These are phyloP conservation scores for Stereum hirsutum DNA, from an alignment of 1,284 basidiomycete genomes.

Conservation along the genomic window DNA sequence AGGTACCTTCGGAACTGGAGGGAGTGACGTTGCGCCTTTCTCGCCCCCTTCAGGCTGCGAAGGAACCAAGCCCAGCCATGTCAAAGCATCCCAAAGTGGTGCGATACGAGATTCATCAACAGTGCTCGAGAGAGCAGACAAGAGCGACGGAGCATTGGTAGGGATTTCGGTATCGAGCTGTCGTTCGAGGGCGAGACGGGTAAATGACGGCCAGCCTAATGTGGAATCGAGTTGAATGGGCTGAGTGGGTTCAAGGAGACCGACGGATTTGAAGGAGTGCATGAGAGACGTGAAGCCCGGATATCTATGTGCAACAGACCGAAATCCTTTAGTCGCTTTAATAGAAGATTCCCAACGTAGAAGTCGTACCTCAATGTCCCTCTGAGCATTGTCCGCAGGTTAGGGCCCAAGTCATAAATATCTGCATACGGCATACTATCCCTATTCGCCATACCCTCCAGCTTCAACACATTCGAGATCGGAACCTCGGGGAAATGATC, in stretches of 20 bases:
- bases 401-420: conserved; percentile 57
- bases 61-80: conserved; percentile 46
- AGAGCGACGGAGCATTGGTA: conserved; percentile 23
- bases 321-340: neutral
- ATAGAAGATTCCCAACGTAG: neutral
- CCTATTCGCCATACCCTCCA: conserved; percentile 89
- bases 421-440: conserved; percentile 75
- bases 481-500: conserved; percentile 58
- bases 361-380: conserved; percentile 70
- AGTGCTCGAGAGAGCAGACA: conserved; percentile 30
- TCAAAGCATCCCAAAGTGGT: conserved; percentile 41
- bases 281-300: conserved; percentile 79
- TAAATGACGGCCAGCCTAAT: conserved; percentile 40
- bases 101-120: conserved; percentile 24
- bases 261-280: conserved; percentile 66
- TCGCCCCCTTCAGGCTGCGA: conserved; percentile 4
- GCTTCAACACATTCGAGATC: conserved; percentile 55
- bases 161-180: conserved; percentile 20
- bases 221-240: conserved; percentile 25
- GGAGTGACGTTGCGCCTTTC: conserved; percentile 21
- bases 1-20: conserved; percentile 33
- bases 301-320: conserved; percentile 46
- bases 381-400: conserved; percentile 64
- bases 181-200: conserved; percentile 25
- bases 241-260: conserved; percentile 49